Evolutionary conservation across 345 rosid genomes (phyloP).

Genomic region (Lepidium didymum): DNA sequence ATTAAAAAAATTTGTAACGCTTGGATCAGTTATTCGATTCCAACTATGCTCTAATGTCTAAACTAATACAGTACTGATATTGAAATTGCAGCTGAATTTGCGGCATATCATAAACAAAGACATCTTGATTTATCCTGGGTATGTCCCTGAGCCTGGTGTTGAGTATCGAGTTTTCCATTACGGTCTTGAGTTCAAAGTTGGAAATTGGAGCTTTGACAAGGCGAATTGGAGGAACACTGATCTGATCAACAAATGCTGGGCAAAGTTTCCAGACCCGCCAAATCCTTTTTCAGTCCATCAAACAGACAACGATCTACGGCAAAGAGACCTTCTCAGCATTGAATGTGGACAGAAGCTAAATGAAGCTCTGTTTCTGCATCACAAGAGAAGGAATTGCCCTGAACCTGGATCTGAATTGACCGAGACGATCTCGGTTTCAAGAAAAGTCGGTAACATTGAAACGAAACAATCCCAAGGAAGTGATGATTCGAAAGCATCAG

Average conservation of each 20-base stretch:
- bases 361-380: slow-evolving; percentile 76
- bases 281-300: slow-evolving; percentile 47
- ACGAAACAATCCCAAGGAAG: slow-evolving; percentile 8
- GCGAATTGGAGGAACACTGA: slow-evolving; percentile 86
- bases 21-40: background rate
- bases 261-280: slow-evolving; percentile 89
- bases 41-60: background rate
- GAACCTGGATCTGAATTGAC: slow-evolving; percentile 30
- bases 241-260: slow-evolving; percentile 77
- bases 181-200: slow-evolving; percentile 81
- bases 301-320: slow-evolving; percentile 38
- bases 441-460: slow-evolving; percentile 22
- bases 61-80: background rate
- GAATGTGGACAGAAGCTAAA: slow-evolving; percentile 82
- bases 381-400: slow-evolving; percentile 63
- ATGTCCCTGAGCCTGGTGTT: slow-evolving; percentile 71
- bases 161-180: slow-evolving; percentile 88
- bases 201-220: slow-evolving; percentile 96
- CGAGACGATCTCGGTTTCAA: slow-evolving; percentile 7
- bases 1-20: background rate
- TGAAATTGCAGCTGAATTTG: slow-evolving; percentile 59
- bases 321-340: slow-evolving; percentile 79
- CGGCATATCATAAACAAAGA: slow-evolving; percentile 65
- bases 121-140: slow-evolving; percentile 87
- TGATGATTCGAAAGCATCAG: slow-evolving; percentile 32